A percentile compares a stretch with the other conserved stretches of the same genome.
phyloP scores from a whole-genome alignment of 805 yeast species.

The Yarrowia porcina region DNA sequence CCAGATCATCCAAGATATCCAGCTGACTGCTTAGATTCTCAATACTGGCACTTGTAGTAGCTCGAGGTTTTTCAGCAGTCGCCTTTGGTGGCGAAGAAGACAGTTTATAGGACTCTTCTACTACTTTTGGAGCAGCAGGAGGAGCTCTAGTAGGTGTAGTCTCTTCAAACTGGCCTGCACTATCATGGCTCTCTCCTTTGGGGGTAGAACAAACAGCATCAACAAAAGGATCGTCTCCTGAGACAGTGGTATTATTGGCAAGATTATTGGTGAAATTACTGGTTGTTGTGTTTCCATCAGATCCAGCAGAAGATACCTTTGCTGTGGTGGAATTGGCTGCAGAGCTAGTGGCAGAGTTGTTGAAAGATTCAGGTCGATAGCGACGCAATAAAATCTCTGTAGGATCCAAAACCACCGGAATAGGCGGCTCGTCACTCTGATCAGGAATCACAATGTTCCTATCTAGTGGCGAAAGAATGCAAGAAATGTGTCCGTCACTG shows the following conservation, averaged over 20 bases:
- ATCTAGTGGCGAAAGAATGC: conserved; percentile 14
- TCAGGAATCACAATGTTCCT: neutral
- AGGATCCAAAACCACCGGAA: neutral
- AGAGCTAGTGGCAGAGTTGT: neutral
- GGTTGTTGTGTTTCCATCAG: neutral
- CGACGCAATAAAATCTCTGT: neutral
- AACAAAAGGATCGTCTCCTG: neutral
- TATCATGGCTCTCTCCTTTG: neutral
- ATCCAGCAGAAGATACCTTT: neutral
- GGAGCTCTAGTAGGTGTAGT: neutral
- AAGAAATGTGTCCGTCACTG: conserved; percentile 20
- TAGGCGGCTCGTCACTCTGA: neutral
- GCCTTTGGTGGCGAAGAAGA: conserved; percentile 7
- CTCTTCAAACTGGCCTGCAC: neutral
- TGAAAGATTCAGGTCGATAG: conserved; percentile 1
- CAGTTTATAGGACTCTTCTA: neutral
- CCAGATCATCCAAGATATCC: neutral
- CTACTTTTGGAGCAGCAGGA: neutral
- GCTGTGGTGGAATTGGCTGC: neutral
- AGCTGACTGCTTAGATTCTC: neutral
- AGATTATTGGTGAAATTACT: neutral
- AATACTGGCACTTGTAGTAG: neutral
- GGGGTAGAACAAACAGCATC: neutral
- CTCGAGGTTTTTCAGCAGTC: neutral
- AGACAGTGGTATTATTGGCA: neutral